Base-by-base conservation (phyloP, 768 basidiomycete species). In the Cyclocybe cylindracea region DNA sequence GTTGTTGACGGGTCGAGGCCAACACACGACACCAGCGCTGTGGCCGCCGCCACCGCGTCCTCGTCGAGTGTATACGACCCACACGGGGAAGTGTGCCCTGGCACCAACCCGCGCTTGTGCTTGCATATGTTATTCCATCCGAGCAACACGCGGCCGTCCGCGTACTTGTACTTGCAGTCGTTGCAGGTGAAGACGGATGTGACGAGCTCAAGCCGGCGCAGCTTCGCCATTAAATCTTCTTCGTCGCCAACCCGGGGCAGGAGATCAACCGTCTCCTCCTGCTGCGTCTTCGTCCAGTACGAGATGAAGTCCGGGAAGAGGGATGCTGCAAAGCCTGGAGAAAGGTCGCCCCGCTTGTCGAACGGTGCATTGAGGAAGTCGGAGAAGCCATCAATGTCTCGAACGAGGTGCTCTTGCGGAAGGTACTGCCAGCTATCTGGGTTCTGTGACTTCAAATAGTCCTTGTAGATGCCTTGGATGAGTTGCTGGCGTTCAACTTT, bases 101-200 rank as follows among this genome's bases (percentile, higher is more conserved):
- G 10, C 16, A 49, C 19, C 10, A 38, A 14, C 5, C 33, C 45
- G 11, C 56, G 48, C 39, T 35, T 51, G 43, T 64, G 62, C 10
- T 45, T 54, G 37, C 54, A 61, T 34, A 64, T 54, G 33, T 53
- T 48, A 2, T 58, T 48, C 62, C 62, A 64, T 3, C 62, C 62
- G n/a, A 60, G 31, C 10, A 64, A 46, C 10, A 41, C 56, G 31
- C 44, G 44, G 5, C 62, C 60, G 8, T n/a, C 45, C 32, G 46
- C 45, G 2, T 39, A 43, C 13, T 39, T 55, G 38, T 41, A 44
- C 16, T 38, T 41, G 42, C 62, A 64, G 11, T 55, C 51, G 3
- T 4, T 39, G 41, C 60, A 64, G 19, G 49, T 56, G 7, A 64
- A 16, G n/a, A 64, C 56, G 10, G 60, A 58, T 3, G 53, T 58